Percentiles rank a stretch among this genome's conserved stretches.
These are phyloP conservation scores for Chlamydomonas urium DNA, from an alignment of 139 green algal genomes.

Conservation along the genomic window DNA sequence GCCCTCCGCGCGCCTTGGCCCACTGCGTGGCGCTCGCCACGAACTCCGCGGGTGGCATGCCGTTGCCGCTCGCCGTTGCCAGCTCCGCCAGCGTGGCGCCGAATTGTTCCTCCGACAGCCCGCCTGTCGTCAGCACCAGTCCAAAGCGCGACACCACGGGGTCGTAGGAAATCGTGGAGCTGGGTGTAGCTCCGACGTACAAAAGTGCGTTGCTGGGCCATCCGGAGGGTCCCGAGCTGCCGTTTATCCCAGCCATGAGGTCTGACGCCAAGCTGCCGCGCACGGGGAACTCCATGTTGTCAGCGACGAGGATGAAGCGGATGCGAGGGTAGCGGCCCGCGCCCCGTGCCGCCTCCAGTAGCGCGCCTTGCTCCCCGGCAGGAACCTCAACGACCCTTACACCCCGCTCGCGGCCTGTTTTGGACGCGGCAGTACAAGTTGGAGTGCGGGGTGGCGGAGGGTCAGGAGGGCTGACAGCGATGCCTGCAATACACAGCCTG, in stretches of 20 bases:
- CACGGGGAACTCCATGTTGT: slow-evolving; percentile 47
- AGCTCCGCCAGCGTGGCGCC: slow-evolving; percentile 11
- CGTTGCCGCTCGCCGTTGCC: neutral
- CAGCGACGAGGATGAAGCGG: slow-evolving; percentile 43
- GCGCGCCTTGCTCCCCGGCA: slow-evolving; percentile 13
- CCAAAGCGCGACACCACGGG: slow-evolving; percentile 37
- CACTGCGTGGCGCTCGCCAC: neutral
- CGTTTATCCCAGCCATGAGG: slow-evolving; percentile 28
- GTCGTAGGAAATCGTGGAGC: slow-evolving; percentile 31
- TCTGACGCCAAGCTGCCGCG: slow-evolving; percentile 18
- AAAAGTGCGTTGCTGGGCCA: slow-evolving; percentile 50
- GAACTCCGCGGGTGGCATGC: neutral
- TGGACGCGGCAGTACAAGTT: too few species aligned
- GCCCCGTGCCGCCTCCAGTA: slow-evolving; percentile 45
- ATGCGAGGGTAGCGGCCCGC: slow-evolving; percentile 38
- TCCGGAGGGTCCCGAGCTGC: slow-evolving; percentile 21
- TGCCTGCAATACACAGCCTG: too few species aligned
- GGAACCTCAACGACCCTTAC: slow-evolving; percentile 50
- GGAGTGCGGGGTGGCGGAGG: too few species aligned
- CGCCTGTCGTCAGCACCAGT: slow-evolving; percentile 19
- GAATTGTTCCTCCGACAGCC: slow-evolving; percentile 16
- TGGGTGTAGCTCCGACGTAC: slow-evolving; percentile 36
- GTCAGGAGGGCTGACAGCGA: too few species aligned
- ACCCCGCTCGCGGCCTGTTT: slow-evolving; percentile 34
- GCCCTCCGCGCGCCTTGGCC: slow-evolving; percentile 4